phyloP scores from a whole-genome alignment of 2,329 filamentous ascomycete species.

The Periconia macrospinosa region DNA sequence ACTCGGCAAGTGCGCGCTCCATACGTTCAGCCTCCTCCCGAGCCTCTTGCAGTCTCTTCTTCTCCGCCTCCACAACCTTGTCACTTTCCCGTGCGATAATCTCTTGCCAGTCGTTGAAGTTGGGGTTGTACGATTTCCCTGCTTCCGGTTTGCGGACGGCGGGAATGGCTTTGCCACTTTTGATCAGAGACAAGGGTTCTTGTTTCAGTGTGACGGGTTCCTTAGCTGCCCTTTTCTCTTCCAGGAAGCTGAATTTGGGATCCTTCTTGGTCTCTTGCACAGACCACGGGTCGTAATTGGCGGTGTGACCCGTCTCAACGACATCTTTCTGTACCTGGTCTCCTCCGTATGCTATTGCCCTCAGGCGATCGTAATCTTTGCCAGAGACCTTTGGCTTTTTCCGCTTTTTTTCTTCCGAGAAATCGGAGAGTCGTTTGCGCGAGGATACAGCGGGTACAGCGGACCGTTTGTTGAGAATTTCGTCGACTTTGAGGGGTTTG shows the following conservation, averaged over 20 bases:
- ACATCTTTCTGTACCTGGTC: constrained; percentile 55
- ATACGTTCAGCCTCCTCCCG: constrained; percentile 67
- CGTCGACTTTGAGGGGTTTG: constrained; percentile 84
- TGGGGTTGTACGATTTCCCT: constrained; percentile 90
- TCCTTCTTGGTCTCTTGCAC: constrained; percentile 54
- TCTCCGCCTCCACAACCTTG: constrained; percentile 78
- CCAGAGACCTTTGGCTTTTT: constrained; percentile 85
- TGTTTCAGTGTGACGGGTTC: constrained; percentile 75
- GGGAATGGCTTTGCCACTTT: constrained; percentile 76
- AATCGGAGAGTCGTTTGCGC: constrained; percentile 76
- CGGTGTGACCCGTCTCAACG: constrained; percentile 59
- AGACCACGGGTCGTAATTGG: constrained; percentile 78
- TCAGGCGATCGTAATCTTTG: constrained; percentile 79
- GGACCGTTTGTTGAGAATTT: constrained; percentile 86
- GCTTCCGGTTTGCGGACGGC: constrained; percentile 78
- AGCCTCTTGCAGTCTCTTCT: constrained; percentile 68
- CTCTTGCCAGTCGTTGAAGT: constrained; percentile 81
- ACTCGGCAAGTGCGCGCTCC: constrained; percentile 72
- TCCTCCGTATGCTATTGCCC: constrained; percentile 74
- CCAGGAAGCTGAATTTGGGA: constrained; percentile 65
- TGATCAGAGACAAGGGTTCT: constrained; percentile 78
- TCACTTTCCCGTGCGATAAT: constrained; percentile 74
- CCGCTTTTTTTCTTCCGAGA: constrained; percentile 64
- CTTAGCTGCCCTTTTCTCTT: constrained; percentile 66
- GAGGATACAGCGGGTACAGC: constrained; percentile 76